Evolutionary conservation across 805 yeast genomes (phyloP).

Genomic region (Grigorovia jiainica): DNA sequence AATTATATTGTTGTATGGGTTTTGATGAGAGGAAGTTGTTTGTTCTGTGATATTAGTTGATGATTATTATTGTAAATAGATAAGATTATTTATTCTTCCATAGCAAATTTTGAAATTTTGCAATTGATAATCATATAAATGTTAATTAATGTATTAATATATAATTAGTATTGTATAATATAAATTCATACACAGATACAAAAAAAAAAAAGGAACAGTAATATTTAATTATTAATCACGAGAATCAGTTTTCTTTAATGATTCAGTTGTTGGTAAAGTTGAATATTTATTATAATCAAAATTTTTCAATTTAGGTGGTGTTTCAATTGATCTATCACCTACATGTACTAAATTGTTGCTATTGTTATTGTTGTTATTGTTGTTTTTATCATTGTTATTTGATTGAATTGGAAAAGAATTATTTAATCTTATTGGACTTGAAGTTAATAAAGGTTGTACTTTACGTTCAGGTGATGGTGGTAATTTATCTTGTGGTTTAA

Average conservation of each 20-base stretch:
- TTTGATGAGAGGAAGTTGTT: too few species aligned
- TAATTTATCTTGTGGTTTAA: constrained; percentile 22
- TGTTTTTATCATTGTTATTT: not conserved
- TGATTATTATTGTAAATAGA: too few species aligned
- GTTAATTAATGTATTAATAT: too few species aligned
- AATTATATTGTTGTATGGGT: too few species aligned
- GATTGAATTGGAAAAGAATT: not conserved
- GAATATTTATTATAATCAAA: constrained; percentile 23
- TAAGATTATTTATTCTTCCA: too few species aligned
- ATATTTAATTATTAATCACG: too few species aligned
- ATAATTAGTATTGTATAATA: too few species aligned
- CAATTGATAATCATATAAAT: too few species aligned
- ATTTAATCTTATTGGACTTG: constrained; percentile 21
- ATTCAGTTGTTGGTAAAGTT: constrained; percentile 25
- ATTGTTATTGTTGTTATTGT: not conserved
- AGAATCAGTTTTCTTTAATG: constrained; percentile 12
- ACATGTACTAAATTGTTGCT: not conserved
- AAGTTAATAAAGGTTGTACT: constrained; percentile 24
- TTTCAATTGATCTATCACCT: not conserved
- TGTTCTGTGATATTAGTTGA: too few species aligned
- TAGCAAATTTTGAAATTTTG: too few species aligned
- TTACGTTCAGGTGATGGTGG: constrained; percentile 23
- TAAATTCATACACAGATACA: too few species aligned
- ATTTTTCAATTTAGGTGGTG: constrained; percentile 6
- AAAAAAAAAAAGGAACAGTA: too few species aligned